A percentile compares a stretch with the other conserved stretches of the same genome.
phyloP scores from a whole-genome alignment of 2,329 filamentous ascomycete species.

The Geosmithia putterillii region DNA sequence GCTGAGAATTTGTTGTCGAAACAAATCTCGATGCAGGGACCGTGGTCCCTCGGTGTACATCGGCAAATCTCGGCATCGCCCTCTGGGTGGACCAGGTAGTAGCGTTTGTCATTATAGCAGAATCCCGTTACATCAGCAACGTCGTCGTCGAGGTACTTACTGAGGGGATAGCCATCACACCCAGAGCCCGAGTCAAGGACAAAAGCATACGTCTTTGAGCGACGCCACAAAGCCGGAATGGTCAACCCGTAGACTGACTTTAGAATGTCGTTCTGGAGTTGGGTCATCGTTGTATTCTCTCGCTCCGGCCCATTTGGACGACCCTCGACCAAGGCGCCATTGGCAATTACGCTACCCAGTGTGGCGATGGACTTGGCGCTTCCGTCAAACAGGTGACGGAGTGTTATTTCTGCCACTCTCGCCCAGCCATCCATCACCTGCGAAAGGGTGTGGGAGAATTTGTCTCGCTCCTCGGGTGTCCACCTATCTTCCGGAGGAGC shows the following conservation, averaged over 20 bases:
- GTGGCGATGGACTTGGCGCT: too few species aligned
- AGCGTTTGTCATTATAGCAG: conserved; percentile 14
- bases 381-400: too few species aligned
- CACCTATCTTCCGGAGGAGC: not conserved
- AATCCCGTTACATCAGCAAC: conserved; percentile 9
- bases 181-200: conserved; percentile 17
- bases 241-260: conserved; percentile 16
- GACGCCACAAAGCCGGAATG: conserved; percentile 17
- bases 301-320: too few species aligned
- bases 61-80: conserved; percentile 7
- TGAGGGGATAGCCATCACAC: conserved; percentile 11
- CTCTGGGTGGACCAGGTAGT: conserved; percentile 17
- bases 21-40: conserved; percentile 7
- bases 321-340: too few species aligned
- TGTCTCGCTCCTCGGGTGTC: too few species aligned
- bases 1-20: conserved; percentile 10
- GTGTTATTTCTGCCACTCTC: not conserved
- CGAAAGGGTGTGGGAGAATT: conserved; percentile 2
- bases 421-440: not conserved
- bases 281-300: too few species aligned
- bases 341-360: too few species aligned
- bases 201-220: conserved; percentile 13
- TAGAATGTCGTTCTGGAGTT: conserved; percentile 3
- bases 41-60: not conserved
- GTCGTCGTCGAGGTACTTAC: conserved; percentile 11